phyloP scores from a whole-genome alignment of 345 rosid species.

The Aurinia saxatilis region DNA sequence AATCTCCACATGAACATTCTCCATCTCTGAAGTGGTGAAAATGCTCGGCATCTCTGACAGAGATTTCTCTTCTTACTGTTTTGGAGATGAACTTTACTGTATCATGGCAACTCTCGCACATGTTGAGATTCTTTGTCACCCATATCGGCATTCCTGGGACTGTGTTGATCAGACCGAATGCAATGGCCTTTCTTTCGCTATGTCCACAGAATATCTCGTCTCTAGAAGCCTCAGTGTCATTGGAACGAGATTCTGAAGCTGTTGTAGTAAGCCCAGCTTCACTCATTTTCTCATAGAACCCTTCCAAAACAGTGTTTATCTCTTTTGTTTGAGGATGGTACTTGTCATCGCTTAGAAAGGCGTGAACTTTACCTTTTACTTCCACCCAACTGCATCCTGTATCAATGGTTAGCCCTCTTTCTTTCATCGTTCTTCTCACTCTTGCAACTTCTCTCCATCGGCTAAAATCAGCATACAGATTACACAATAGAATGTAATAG shows the following conservation, averaged over 20 bases:
- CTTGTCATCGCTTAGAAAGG: conserved; percentile 66
- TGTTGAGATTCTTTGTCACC: conserved; percentile 75
- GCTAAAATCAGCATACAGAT: conserved; percentile 53
- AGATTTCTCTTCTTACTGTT: conserved; percentile 65
- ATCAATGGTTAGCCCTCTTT: conserved; percentile 54
- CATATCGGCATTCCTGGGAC: conserved; percentile 64
- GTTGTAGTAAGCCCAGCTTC: conserved; percentile 25
- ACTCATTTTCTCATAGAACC: conserved; percentile 56
- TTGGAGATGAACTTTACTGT: conserved; percentile 61
- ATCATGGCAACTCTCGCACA: conserved; percentile 66
- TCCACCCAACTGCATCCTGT: conserved; percentile 90
- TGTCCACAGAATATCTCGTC: conserved; percentile 78
- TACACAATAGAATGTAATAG: conserved; percentile 61
- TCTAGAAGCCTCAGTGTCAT: conserved; percentile 51
- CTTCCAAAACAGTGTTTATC: conserved; percentile 50
- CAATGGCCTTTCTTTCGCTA: conserved; percentile 76
- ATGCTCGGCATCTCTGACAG: conserved; percentile 68
- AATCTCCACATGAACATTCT: conserved; percentile 69
- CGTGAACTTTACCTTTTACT: conserved; percentile 70
- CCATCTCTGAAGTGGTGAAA: conserved; percentile 82
- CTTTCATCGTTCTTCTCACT: conserved; percentile 59
- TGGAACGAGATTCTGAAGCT: conserved; percentile 29
- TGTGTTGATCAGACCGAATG: conserved; percentile 61
- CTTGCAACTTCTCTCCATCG: conserved; percentile 65
- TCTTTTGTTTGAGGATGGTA: conserved; percentile 51